Evolutionary conservation across 2,329 filamentous ascomycete genomes (phyloP), one percentile per base, ranked within the genome.

Genomic region (Elsinoe batatas): DNA sequence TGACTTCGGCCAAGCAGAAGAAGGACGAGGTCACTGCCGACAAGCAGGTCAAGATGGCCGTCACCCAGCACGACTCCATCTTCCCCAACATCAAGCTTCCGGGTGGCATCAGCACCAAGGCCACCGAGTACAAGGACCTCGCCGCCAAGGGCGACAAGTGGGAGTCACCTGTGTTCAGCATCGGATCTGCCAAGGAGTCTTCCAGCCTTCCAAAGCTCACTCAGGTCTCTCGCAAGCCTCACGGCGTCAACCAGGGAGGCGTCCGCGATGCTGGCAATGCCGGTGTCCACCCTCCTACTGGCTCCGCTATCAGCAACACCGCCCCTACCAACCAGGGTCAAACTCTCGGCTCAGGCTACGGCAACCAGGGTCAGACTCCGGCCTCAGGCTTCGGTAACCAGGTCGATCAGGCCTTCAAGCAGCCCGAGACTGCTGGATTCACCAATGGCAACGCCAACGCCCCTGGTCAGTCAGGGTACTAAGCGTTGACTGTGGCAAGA

Each of bases 131-230:
- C 79, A 88, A 83, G 74, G 83, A 96, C 18, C 79, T 95, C 57
- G 88, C 91, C 7, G 77, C 76, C 62, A 89, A 93, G 81, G 93
- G 93, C 53, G 87, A 95, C 56, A 85, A 83, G 70, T 98, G 93
- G 93, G 86, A 95, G 77, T 94, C 87, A 59, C 89, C 91, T 8
- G 83, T 98, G 65, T 98, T 98, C 76, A 85, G 82, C 58, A 85
- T 97, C 63, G 91, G 93, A 47, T 79, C 74, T 42, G 90, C 91
- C 10, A 76, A 80, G 56, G 83, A 85, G 72, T 89, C 87, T 40
- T 78, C 73, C 20, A 80, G 86, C 64, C 78, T 96, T 42, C 90
- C 91, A 1, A 68, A 72, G 59, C 67, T 77, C 36, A 68, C 70
- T 1, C 62, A 74, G 36, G 72, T 85, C 54, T 75, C 70, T 35